phyloP scores from a whole-genome alignment of 495 filamentous ascomycete genomes.

The Annulohypoxylon nitens region DNA sequence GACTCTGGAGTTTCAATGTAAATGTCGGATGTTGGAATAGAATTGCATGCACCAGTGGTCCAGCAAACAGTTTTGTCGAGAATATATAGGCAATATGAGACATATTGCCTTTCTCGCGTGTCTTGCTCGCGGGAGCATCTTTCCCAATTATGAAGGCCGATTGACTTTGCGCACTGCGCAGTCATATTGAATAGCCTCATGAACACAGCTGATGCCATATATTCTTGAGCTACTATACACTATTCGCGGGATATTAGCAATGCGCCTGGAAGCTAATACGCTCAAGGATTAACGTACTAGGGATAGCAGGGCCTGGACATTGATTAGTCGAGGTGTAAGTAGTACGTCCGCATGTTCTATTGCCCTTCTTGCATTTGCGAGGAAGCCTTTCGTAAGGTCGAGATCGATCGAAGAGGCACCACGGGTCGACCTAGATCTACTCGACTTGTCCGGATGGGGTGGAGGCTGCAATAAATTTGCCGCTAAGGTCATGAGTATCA shows the following conservation, averaged over 20 bases:
- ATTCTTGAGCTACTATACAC: conserved; percentile 39
- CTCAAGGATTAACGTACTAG: conserved; percentile 11
- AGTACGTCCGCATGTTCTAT: conserved; percentile 30
- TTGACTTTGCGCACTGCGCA: conserved; percentile 30
- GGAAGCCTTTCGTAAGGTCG: conserved; percentile 32
- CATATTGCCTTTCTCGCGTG: conserved; percentile 21
- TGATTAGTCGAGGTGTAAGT: conserved; percentile 27
- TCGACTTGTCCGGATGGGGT: conserved; percentile 16
- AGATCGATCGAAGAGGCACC: conserved; percentile 31
- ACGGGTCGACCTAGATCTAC: conserved; percentile 6
- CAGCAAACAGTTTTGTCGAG: conserved; percentile 34
- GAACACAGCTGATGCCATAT: conserved; percentile 25
- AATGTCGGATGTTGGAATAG: conserved; percentile 19
- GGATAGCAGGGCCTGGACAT: conserved; percentile 42
- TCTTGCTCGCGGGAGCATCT: conserved; percentile 1
- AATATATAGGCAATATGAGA: conserved; percentile 38
- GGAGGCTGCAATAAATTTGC: conserved; percentile 25
- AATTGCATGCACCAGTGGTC: conserved; percentile 19
- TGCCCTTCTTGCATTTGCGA: conserved; percentile 36
- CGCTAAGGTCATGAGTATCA: conserved; percentile 35
- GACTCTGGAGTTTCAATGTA: conserved; percentile 9
- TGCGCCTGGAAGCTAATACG: background rate
- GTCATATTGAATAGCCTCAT: conserved; percentile 25
- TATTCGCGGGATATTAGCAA: conserved; percentile 16
- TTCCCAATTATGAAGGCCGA: conserved; percentile 36